A percentile compares a stretch with the other conserved stretches of the same genome.
Conservation (phyloP, 2,329 filamentous ascomycete genomes). For the Volutella citrinella region DNA sequence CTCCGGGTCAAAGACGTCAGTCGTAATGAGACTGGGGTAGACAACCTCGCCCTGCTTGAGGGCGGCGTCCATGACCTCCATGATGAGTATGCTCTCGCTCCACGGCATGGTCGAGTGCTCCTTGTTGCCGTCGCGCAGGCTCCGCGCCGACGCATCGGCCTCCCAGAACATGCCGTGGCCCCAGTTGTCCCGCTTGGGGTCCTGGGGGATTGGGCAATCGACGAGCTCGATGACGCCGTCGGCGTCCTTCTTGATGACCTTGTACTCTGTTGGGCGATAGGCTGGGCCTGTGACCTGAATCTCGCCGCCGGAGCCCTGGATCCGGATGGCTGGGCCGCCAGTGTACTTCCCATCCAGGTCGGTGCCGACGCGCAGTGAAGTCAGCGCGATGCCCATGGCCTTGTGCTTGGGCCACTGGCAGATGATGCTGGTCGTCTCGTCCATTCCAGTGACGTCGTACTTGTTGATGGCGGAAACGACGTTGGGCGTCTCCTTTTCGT, state of each 20-base stretch:
- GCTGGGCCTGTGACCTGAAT: conserved; percentile 75
- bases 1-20: conserved; percentile 55
- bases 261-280: conserved; percentile 65
- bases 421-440: conserved; percentile 76
- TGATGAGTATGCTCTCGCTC: conserved; percentile 78
- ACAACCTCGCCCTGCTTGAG: conserved; percentile 50
- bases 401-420: conserved; percentile 68
- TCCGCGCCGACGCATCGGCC: conserved; percentile 74
- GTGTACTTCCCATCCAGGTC: conserved; percentile 60
- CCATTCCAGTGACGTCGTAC: conserved; percentile 70
- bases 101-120: conserved; percentile 70
- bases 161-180: conserved; percentile 90
- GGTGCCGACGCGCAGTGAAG: conserved; percentile 58
- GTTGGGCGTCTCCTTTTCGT: conserved; percentile 65
- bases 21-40: conserved; percentile 56
- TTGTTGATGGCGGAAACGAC: conserved; percentile 69
- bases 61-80: conserved; percentile 66
- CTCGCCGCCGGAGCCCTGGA: conserved; percentile 78
- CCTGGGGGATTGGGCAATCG: conserved; percentile 51
- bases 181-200: conserved; percentile 43
- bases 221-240: conserved; percentile 48
- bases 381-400: conserved; percentile 70
- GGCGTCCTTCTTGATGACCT: conserved; percentile 54
- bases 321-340: conserved; percentile 66
- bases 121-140: conserved; percentile 71